These are phyloP conservation scores for Saitozyma podzolica DNA, from an alignment of 768 basidiomycete species.

Conservation along the genomic window DNA sequence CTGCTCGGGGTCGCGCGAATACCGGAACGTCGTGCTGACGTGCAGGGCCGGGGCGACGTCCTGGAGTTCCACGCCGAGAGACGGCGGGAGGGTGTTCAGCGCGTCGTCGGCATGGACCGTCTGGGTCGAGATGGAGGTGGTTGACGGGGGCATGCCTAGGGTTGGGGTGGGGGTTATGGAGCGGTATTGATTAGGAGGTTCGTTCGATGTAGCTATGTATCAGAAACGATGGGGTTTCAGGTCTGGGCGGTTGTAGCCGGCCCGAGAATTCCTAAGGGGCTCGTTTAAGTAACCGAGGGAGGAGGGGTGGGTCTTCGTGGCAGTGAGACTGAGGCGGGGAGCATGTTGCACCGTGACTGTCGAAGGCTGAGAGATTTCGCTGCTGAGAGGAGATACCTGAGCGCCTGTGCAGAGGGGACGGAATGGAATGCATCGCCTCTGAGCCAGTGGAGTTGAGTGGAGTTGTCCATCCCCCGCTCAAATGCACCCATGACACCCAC, in stretches of 20 bases:
- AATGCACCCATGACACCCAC: background rate
- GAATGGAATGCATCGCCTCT: background rate
- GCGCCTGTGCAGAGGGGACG: background rate
- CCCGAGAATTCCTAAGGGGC: too few relatives aligned
- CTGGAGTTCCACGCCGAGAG: too few relatives aligned
- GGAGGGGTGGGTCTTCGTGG: too few relatives aligned
- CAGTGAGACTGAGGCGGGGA: too few relatives aligned
- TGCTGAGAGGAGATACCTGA: background rate
- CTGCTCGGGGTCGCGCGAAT: background rate
- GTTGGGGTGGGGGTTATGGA: too few relatives aligned
- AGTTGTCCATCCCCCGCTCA: background rate
- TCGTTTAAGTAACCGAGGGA: too few relatives aligned
- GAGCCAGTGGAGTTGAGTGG: background rate
- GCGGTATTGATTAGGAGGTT: too few relatives aligned
- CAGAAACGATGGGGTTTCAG: too few relatives aligned
- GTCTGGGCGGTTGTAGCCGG: too few relatives aligned
- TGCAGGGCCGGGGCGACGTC: conserved; percentile 1
- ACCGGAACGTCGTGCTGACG: conserved; percentile 1
- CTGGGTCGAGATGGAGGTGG: background rate
- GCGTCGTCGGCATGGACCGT: conserved; percentile 1
- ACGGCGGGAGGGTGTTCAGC: background rate
- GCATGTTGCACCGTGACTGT: too few relatives aligned
- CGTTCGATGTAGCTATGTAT: too few relatives aligned
- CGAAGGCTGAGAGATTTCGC: background rate
- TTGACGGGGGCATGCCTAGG: too few relatives aligned